Evolutionary conservation across 2,329 filamentous ascomycete genomes (phyloP).

Genomic region (Epichloe baconii): DNA sequence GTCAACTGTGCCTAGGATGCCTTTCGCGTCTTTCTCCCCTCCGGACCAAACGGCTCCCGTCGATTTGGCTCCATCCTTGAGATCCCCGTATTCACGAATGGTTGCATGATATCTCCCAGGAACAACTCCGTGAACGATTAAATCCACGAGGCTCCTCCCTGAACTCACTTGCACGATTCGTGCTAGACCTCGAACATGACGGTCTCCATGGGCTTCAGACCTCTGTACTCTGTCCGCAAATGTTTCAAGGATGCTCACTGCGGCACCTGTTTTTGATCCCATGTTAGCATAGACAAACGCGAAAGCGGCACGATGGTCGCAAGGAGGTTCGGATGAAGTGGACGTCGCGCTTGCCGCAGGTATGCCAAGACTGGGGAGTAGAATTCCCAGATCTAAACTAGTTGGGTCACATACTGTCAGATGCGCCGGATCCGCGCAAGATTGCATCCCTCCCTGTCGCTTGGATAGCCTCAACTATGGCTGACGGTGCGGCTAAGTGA

Average conservation of each 20-base stretch:
- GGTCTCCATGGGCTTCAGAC: constrained; percentile 24
- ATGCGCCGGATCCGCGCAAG: constrained; percentile 71
- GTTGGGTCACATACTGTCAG: constrained; percentile 54
- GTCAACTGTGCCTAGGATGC: constrained; percentile 58
- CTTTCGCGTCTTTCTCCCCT: constrained; percentile 31
- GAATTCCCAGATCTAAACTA: neutral
- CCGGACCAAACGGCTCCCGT: constrained; percentile 73
- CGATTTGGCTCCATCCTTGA: constrained; percentile 69
- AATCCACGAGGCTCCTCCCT: constrained; percentile 68
- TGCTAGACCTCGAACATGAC: constrained; percentile 69
- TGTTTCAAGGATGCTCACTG: constrained; percentile 93
- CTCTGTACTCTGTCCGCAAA: constrained; percentile 45
- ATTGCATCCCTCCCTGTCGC: constrained; percentile 87
- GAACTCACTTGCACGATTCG: constrained; percentile 86
- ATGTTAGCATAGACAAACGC: constrained; percentile 4
- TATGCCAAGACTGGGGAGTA: neutral
- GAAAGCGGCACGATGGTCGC: neutral
- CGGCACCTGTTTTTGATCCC: constrained; percentile 42
- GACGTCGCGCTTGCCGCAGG: neutral
- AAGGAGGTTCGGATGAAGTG: neutral
- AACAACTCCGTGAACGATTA: constrained; percentile 71
- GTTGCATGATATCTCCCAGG: constrained; percentile 75
- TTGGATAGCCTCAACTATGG: constrained; percentile 81
- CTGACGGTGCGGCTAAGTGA: constrained; percentile 62
- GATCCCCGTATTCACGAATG: constrained; percentile 75